Evolutionary conservation across 768 basidiomycete genomes (phyloP), one percentile per base, ranked within the genome.

Genomic region (Daedaleopsis sinensis): DNA sequence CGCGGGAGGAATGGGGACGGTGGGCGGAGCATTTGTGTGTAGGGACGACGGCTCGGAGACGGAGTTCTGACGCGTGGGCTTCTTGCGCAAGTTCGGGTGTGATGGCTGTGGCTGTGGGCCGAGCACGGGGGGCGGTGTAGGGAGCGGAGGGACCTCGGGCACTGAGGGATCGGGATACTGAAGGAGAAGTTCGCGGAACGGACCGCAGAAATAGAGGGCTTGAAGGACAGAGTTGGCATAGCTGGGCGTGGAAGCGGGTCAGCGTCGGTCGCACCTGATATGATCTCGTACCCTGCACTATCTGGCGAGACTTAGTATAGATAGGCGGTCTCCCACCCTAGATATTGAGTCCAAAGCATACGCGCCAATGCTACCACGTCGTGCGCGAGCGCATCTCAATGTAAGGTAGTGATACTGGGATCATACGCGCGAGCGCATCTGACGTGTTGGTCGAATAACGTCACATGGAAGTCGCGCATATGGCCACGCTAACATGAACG

Each of bases 151-250:
- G 63, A 71, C 77, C 63, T 70, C 78, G 59, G 73, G 79, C 57
- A 72, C 71, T 58, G 80, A 84, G 55, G 76, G 76, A 75, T 87
- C 90, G 55, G 78, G 68, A 61, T 82, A 80, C 67, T 89, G 91
- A n/a, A 90, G 77, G 67, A 98, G 81, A 59, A 97, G 91, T 52
- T 96, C 90, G 53, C 96, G 85, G 73, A 99, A 98, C 1, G 96
- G 96, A 23, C 84, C 78, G 73, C 95, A 98, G 74, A 96, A 96
- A 78, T 98, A 99, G 57, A 98, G 84, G 0, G 97, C 89, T 74
- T 99, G 96, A 16, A 99, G 82, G 23, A 99, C 94, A n/a, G 96
- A 97, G 76, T 98, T 99, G 78, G 91, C 95, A 76, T 99, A 99
- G 78, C 95, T 95, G 73, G 39, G 7, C 3, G 4, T n/a, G 43